Evolutionary conservation across 2,329 filamentous ascomycete species (phyloP), one percentile per base, ranked within the genome.

Genomic region (Paraconiothyrium brasiliense): DNA sequence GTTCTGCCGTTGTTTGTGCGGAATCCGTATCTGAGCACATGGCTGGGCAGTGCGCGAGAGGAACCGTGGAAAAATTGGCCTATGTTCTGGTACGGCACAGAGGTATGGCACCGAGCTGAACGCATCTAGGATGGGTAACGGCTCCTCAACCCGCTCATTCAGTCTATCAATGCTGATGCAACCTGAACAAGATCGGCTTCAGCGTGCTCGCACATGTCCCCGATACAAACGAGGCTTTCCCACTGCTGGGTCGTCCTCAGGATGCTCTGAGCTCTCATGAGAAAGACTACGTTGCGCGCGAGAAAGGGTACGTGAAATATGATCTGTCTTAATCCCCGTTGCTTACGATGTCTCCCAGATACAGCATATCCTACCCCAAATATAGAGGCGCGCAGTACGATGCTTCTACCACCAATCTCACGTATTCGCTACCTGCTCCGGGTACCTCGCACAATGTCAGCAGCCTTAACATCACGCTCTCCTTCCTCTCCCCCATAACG

Each of bases 21-120:
- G 59, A 84, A 82, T 61, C 83, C 83, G 16, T 85, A 85, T 68
- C 73, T 84, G 58, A 84, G 81, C 59, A 83, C 82, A 70, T 86
- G 77, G 84, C 81, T 92, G 59, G 83, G 84, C 51, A 85, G 86
- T 76, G 91, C 92, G 44, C 85, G 93, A 67, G 86, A 90, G 59
- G 84, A 85, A 49, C 93, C 93, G 1, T 96, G 92, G 92, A 85
- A 88, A 57, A 86, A 87, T 79, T 97, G 93, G 93, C 93, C 93
- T 27, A 94, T 94, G 77, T 93, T 94, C 77, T 94, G 89, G 84
- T 92, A 90, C 7, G 91, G 91, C 37, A 83, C 88, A 71, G 84
- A 90, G 74, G 84, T 87, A 76, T 37, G 64, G 56, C 34, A 7
- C 46, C 20, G 46, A 50, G 20, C 39, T 50, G 39, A 20, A 47